Evolutionary conservation across 2,329 filamentous ascomycete species (phyloP), one percentile per base, ranked within the genome.

Genomic region (Penicillium sp.): DNA sequence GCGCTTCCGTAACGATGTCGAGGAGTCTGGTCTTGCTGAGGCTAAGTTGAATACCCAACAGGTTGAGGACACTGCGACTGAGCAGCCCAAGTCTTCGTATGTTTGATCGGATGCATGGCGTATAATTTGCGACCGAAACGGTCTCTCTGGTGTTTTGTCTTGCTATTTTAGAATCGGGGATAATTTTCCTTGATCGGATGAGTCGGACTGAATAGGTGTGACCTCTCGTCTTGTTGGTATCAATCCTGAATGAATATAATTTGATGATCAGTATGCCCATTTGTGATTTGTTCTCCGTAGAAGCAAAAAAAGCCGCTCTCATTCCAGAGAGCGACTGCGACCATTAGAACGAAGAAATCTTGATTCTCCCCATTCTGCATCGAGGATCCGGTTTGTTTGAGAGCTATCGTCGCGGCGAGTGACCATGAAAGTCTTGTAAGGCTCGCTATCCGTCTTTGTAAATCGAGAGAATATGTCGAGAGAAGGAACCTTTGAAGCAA

Each of bases 1-100:
- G 30, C 65, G 52, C 2, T 80, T 78, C 71, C 69, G 75, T 19
- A 62, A 65, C 22, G 65, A 63, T 22, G 56, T 70, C 4, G 62
- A 68, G 56, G 64, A 67, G 51, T 65, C 63, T 19, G 65, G 68
- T 16, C 55, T 67, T 38, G 57, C 59, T 6, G 55, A 55, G 6
- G 49, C 51, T 19, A 70, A 70, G 59, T 13, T 68, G 46, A 57
- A 33, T 10, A 38, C 48, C 13, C 57, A 68, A 54, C 68, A 69
- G 35, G 49, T 70, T 22, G 68, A 70, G 45, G 28, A 69, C 45
- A 43, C 52, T 35, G 25, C 33, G 3, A 28, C 22, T 8, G 57
- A 45, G 30, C 45, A 58, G 46, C 28, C 35, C 40, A 55, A 61
- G 28, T 22, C 42, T 14, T 52, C 57, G 57, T 68, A 45, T 38